phyloP scores from a whole-genome alignment of 1,284 basidiomycete species.

The Lignosus rhinocerotis region DNA sequence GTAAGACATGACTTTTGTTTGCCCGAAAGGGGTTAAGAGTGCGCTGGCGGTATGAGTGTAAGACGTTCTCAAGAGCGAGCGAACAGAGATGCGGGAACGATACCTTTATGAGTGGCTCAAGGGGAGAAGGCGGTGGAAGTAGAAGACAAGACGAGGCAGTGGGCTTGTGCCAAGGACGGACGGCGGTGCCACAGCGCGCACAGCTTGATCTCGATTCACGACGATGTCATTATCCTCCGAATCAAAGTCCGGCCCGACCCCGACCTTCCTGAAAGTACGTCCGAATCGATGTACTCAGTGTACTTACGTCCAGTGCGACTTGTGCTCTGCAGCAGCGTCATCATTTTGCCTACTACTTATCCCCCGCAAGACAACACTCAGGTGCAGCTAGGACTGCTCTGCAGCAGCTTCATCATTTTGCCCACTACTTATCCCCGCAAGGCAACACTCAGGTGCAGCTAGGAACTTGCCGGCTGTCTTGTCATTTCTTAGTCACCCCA shows the following conservation, averaged over 20 bases:
- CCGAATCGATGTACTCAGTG: too few relatives aligned
- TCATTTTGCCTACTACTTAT: too few relatives aligned
- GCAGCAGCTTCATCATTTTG: too few relatives aligned
- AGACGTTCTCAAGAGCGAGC: neutral
- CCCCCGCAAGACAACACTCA: too few relatives aligned
- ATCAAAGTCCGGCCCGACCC: neutral
- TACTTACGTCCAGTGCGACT: too few relatives aligned
- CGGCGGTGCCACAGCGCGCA: constrained; percentile 2
- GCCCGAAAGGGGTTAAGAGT: neutral
- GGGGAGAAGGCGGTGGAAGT: neutral
- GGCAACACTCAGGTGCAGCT: too few relatives aligned
- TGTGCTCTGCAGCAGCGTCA: too few relatives aligned
- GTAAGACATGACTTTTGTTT: constrained; percentile 11
- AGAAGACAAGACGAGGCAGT: constrained; percentile 2
- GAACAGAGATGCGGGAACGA: neutral
- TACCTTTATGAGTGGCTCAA: neutral
- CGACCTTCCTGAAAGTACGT: neutral
- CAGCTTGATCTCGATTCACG: neutral
- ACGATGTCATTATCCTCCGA: neutral
- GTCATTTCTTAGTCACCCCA: too few relatives aligned
- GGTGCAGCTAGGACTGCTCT: too few relatives aligned
- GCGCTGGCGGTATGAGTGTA: neutral
- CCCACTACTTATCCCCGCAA: too few relatives aligned
- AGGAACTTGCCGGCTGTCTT: too few relatives aligned
- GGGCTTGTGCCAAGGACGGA: neutral